Evolutionary conservation across 1,284 basidiomycete species (phyloP), one percentile per base, ranked within the genome.

Genomic region (Puccinia polysora): DNA sequence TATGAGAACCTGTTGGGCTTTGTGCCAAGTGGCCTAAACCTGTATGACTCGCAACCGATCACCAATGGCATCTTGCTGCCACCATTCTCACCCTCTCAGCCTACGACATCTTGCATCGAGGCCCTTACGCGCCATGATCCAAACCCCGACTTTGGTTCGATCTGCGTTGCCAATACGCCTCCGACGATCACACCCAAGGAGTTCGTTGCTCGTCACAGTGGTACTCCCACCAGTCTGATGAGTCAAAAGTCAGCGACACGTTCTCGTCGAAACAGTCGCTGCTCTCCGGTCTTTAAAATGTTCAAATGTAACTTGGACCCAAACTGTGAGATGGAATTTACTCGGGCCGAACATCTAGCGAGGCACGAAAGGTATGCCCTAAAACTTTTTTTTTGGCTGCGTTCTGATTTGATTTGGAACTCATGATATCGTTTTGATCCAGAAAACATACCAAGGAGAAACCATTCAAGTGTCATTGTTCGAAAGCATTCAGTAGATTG

Each of bases 381-480:
- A 10, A 2, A 20, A 2, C 30, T 14, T 53, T 64, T 7, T 3
- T 7, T 10, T 50, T 4, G 34, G 15, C 49, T 18, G n/a, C 5
- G 7, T 1, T 15, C 32, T n/a, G 40, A 53, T 49, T 3, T 8
- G 25, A 5, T 8, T 34, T n/a, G 1, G 0, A 70, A 49, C 12
- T 60, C 60, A 49, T 47, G n/a, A n/a, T 8, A 5, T 20, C 32
- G 5, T 56, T 30, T 15, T 53, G 14, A 1, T 49, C 20, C n/a
- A 67, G 65, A n/a, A 67, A 67, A 67, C 65, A 67, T 28, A 67
- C 65, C 4, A 59, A 59, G 52, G 55, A 70, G 28, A 70, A 70
- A 40, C 67, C 67, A 5, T 70, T 70, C 67, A 59, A 60, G 43
- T 70, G 67, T 23, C 67, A 70, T 32, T 70, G 67, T 30, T 23